phyloP scores from a whole-genome alignment of 306 rosid genomes.

The Malus orientalis region DNA sequence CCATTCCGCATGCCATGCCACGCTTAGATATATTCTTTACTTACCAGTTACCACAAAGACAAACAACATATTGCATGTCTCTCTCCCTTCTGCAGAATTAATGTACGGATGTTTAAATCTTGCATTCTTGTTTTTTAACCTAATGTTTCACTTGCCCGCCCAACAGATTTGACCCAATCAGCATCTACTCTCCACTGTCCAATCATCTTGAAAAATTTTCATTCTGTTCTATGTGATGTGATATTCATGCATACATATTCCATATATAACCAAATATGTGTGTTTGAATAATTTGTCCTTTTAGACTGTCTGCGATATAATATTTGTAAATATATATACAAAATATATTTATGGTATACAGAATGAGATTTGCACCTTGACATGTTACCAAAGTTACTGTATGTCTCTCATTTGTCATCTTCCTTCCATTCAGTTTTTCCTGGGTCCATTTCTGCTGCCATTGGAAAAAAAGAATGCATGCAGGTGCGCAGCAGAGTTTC shows the following conservation, averaged over 20 bases:
- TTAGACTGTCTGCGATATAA: neutral
- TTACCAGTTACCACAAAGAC: neutral
- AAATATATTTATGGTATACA: neutral
- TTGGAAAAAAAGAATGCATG: neutral
- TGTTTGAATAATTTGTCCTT: neutral
- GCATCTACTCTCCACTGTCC: conserved; percentile 1
- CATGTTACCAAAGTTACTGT: neutral
- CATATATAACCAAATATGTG: neutral
- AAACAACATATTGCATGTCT: neutral
- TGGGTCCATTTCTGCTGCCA: conserved; percentile 5
- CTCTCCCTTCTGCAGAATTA: neutral
- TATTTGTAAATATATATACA: neutral
- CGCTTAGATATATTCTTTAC: neutral
- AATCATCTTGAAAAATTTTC: neutral
- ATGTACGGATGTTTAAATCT: neutral
- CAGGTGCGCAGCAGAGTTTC: neutral
- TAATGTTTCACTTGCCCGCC: neutral
- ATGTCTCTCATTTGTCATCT: neutral
- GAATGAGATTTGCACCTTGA: neutral
- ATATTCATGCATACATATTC: neutral
- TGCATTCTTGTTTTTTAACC: conserved; percentile 6
- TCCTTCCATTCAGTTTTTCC: neutral
- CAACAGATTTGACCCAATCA: neutral
- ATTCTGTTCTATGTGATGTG: neutral
- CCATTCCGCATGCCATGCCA: neutral